Percentiles rank a stretch among this genome's conserved stretches.
These are phyloP conservation scores for Aspergillus homomorphus DNA, from an alignment of 495 filamentous ascomycete species.

Conservation along the genomic window DNA sequence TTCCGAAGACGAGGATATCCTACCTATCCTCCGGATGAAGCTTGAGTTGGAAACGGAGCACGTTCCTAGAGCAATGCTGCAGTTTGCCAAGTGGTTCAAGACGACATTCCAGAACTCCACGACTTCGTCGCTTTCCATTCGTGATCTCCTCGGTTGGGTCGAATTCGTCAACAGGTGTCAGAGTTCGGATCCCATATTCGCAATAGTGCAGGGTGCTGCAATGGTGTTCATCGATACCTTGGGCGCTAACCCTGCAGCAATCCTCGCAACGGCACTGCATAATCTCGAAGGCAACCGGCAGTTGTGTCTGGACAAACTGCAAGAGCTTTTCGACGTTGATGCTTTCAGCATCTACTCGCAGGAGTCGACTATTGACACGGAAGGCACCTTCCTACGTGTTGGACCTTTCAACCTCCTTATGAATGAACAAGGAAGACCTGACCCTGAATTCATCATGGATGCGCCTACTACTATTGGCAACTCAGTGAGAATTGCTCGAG, in stretches of 20 bases:
- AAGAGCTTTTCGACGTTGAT: conserved; percentile 61
- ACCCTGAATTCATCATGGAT: conserved; percentile 70
- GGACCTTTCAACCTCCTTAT: conserved; percentile 71
- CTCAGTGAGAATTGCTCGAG: conserved; percentile 82
- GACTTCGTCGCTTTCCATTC: conserved; percentile 73
- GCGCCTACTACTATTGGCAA: conserved; percentile 89
- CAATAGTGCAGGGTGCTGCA: conserved; percentile 80
- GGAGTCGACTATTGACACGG: conserved; percentile 45
- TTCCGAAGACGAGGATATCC: conserved; percentile 76
- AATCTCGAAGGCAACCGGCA: conserved; percentile 60
- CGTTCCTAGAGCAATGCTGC: conserved; percentile 59
- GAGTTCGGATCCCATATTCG: conserved; percentile 48
- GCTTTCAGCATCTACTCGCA: conserved; percentile 60
- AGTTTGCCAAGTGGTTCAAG: conserved; percentile 92
- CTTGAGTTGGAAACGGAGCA: conserved; percentile 53
- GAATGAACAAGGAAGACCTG: conserved; percentile 40
- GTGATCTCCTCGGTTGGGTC: conserved; percentile 92
- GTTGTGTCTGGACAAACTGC: conserved; percentile 69
- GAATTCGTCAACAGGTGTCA: conserved; percentile 75
- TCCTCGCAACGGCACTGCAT: conserved; percentile 62
- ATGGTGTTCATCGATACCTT: conserved; percentile 95
- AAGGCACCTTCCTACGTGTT: conserved; percentile 52
- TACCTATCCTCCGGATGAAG: conserved; percentile 80
- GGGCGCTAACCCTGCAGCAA: conserved; percentile 86
- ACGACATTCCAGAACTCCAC: conserved; percentile 68